Evolutionary conservation across 2,329 filamentous ascomycete genomes (phyloP), one percentile per base, ranked within the genome.

Genomic region (Tolypocladium sp.): DNA sequence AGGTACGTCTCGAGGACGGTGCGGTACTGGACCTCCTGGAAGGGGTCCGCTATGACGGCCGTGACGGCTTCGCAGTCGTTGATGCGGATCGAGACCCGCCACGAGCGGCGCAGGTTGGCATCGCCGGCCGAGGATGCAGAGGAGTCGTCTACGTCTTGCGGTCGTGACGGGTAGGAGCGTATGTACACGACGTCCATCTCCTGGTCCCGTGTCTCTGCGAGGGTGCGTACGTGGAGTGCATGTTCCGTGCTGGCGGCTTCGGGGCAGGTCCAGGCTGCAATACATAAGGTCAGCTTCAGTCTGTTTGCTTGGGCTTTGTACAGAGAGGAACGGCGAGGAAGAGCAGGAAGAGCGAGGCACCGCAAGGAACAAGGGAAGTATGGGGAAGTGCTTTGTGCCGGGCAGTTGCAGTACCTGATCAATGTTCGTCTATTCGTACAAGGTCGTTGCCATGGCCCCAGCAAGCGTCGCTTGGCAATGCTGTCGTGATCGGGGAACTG

Each of bases 1-100:
- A 69, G 62, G 52, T 69, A 68, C 35, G 62, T 51, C 57, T 69
- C 68, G 41, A 69, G 65, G 55, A 69, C 57, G 41, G 60, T 55
- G 20, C 59, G 62, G 51, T 69, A 69, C 38, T 69, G 62, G n/a
- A 41, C 53, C 49, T 65, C 64, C 30, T 62, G 49, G 27, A 69
- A 67, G 6, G 68, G 68, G 53, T 69, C 68, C 42, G 59, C 56
- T 15, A 69, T 66, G 49, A 58, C 59, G 7, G 57, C 33, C 33
- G n/a, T 42, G 10, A 35, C 55, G 17, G 62, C 42, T 17, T 61
- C 52, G 25, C 58, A 25, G 42, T 63, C 58, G 60, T 67, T 66
- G 56, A 65, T 55, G 15, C 64, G 58, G 20, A 69, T 61, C 6
- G 63, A 63, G 6, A 68, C 65, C 2, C 58, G 51, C 67, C 67